Base-by-base conservation (phyloP, 176 grass and related monocot species). In the Metroxylon sagu region DNA sequence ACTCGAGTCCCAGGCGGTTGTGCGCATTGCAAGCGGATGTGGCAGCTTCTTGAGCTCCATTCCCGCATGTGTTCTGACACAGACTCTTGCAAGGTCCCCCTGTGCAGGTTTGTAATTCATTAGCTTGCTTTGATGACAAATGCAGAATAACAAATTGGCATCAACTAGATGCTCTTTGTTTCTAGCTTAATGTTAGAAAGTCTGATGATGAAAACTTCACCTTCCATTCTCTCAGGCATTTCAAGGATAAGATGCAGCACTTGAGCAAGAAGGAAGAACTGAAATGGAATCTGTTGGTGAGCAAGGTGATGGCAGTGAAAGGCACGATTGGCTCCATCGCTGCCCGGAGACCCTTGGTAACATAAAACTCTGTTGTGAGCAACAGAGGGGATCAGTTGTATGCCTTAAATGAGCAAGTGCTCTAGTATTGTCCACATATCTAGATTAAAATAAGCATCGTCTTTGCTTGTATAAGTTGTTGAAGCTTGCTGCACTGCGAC, bases 1-100 rank as follows among this genome's bases (percentile, higher is more conserved):
- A 66, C 23, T 49, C 63, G 91, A 14, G 83, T 95, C 2, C 83
- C 86, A 1, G 83, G 91, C 57, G 91, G 91, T n/a, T 95, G 91
- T 4, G 67, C 68, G 0, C 82, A 71, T 56, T 95, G 91, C 71
- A 95, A 90, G 74, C 74, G 86, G 0, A 90, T 90, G 71, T 95
- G 91, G 91, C 91, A 95, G 68, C 74, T 95, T 49, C 83, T 95
- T 50, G 83, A 87, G 68, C 74, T 95, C 39, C 91, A 95, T 62
- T 95, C 91, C 4, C 68, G 80, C 48, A 86, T 95, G 62, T 95
- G 91, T 58, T 62, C 53, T 6, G 60, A 75, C 49, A 72, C 60
- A 1, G 71, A 66, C 59, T 67, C 54, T 29, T 95, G 86, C 80
- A 87, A 81, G 74, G 91, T 95, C 28, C 91, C 91, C 53, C 71